phyloP scores from a whole-genome alignment of 768 basidiomycete genomes.

The Boletus huronensis region DNA sequence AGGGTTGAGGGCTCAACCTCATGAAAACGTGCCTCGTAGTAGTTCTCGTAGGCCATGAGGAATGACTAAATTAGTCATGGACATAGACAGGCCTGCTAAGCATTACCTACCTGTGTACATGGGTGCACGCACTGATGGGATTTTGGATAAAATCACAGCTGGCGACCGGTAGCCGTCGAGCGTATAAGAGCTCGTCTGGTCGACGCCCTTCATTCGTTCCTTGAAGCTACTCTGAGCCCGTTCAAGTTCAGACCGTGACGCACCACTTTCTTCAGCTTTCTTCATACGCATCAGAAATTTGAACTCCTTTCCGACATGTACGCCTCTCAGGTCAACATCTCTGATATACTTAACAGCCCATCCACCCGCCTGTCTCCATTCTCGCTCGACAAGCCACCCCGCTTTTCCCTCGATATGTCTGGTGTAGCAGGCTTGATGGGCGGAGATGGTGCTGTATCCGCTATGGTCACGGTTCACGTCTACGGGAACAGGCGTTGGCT shows the following conservation, averaged over 20 bases:
- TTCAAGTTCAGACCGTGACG: not conserved
- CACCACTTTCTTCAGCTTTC: not conserved
- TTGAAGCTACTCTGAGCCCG: not conserved
- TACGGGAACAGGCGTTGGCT: constrained; percentile 25
- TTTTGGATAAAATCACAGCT: not conserved
- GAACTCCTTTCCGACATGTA: not conserved
- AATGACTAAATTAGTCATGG: too few relatives aligned
- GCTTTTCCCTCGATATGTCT: constrained; percentile 18
- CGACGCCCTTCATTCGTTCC: not conserved
- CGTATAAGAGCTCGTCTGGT: too few relatives aligned
- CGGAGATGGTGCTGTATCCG: constrained; percentile 31
- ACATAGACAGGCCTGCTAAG: too few relatives aligned
- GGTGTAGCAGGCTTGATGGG: constrained; percentile 29
- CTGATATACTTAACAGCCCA: not conserved
- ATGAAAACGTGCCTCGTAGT: too few relatives aligned
- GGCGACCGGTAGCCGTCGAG: too few relatives aligned
- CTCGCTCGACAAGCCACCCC: constrained; percentile 1
- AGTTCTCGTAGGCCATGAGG: too few relatives aligned
- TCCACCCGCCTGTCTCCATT: not conserved
- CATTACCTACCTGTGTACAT: too few relatives aligned
- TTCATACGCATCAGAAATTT: not conserved
- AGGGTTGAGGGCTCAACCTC: too few relatives aligned
- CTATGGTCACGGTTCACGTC: constrained; percentile 29
- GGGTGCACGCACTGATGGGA: too few relatives aligned
- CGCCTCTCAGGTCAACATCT: not conserved